Conservation (phyloP, 2,329 filamentous ascomycete species). For the Bipolaris sorokiniana region DNA sequence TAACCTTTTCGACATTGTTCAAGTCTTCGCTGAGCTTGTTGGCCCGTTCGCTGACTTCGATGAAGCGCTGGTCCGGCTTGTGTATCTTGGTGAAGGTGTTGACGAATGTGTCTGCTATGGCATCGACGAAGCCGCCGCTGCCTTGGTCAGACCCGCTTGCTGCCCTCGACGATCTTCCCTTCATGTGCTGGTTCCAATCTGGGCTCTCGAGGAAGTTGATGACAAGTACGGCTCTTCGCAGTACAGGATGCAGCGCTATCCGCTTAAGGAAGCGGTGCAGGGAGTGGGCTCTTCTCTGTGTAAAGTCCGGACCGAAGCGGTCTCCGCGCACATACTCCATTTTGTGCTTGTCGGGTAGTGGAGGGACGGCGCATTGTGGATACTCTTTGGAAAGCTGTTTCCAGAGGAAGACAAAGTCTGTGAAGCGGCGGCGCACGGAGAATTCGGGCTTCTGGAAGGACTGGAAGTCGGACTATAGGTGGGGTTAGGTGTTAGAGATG, state of each 20-base stretch:
- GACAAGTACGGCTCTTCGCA: slow-evolving; percentile 81
- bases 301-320: slow-evolving; percentile 93
- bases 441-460: slow-evolving; percentile 85
- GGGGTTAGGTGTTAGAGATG: slow-evolving; percentile 19
- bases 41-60: slow-evolving; percentile 89
- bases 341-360: slow-evolving; percentile 96
- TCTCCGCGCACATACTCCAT: slow-evolving; percentile 98
- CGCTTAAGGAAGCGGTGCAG: slow-evolving; percentile 89
- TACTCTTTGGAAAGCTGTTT: slow-evolving; percentile 88
- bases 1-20: slow-evolving; percentile 92
- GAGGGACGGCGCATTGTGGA: slow-evolving; percentile 89
- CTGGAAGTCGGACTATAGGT: slow-evolving; percentile 81
- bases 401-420: slow-evolving; percentile 96
- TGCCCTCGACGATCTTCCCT: slow-evolving; percentile 71
- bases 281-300: slow-evolving; percentile 82
- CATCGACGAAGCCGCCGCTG: slow-evolving; percentile 82
- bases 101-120: slow-evolving; percentile 93
- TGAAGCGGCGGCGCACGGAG: slow-evolving; percentile 86
- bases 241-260: slow-evolving; percentile 83
- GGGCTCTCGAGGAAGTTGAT: slow-evolving; percentile 89
- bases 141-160: slow-evolving; percentile 52
- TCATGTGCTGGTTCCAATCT: slow-evolving; percentile 98
- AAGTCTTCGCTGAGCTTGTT: slow-evolving; percentile 93
- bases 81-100: slow-evolving; percentile 97
- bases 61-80: slow-evolving; percentile 91